phyloP scores from a whole-genome alignment of 2,329 filamentous ascomycete genomes.

The Ophiostoma novo-ulmi region DNA sequence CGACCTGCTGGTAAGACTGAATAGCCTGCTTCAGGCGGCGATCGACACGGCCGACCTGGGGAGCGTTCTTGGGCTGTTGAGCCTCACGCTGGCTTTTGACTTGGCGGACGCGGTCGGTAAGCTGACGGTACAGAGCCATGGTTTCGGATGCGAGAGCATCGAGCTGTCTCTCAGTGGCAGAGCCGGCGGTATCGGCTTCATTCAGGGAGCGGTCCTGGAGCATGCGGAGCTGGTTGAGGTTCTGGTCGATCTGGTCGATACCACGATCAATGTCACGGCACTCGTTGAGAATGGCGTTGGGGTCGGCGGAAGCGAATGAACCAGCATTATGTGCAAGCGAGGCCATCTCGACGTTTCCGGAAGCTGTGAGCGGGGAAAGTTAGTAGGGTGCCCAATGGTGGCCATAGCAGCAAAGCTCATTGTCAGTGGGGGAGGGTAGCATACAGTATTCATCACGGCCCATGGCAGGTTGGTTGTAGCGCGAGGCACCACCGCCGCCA shows the following conservation, averaged over 20 bases:
- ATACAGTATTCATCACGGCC: slow-evolving; percentile 38
- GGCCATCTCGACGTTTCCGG: slow-evolving; percentile 64
- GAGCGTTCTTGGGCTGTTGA: slow-evolving; percentile 64
- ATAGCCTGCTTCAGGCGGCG: slow-evolving; percentile 75
- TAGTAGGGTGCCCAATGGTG: background rate
- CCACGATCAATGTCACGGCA: slow-evolving; percentile 74
- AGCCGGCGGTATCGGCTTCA: slow-evolving; percentile 65
- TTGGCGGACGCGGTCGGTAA: slow-evolving; percentile 72
- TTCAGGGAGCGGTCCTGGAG: slow-evolving; percentile 67
- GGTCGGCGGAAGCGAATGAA: slow-evolving; percentile 48
- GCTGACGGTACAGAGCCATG: slow-evolving; percentile 73
- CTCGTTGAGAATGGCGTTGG: slow-evolving; percentile 77
- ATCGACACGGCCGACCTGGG: slow-evolving; percentile 77
- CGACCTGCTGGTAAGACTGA: slow-evolving; percentile 72
- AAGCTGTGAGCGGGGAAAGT: slow-evolving; percentile 29
- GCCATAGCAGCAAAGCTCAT: background rate
- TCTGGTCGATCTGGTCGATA: slow-evolving; percentile 67
- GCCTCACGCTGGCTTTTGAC: slow-evolving; percentile 75
- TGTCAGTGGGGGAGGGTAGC: background rate
- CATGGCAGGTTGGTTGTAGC: slow-evolving; percentile 33
- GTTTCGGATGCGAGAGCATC: slow-evolving; percentile 71
- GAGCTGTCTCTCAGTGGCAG: slow-evolving; percentile 62
- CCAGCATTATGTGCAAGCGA: slow-evolving; percentile 52
- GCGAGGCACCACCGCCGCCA: slow-evolving; percentile 28
- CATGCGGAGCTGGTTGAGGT: slow-evolving; percentile 65